Evolutionary conservation across 1,284 basidiomycete species (phyloP).

Genomic region (Rhodotorula sp.): DNA sequence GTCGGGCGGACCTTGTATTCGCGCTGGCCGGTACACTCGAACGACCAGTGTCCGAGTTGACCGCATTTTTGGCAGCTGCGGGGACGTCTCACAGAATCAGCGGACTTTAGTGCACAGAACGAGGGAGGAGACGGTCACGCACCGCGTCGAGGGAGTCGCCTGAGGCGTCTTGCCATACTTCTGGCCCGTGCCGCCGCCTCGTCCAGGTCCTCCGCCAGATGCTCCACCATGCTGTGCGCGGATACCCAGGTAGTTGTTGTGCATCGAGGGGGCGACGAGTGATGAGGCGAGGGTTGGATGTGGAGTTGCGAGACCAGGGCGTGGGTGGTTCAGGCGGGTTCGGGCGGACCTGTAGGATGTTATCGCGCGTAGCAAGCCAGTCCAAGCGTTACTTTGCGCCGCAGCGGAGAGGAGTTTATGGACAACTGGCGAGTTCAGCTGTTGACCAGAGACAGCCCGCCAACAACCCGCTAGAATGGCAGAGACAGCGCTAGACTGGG

Average conservation of each 20-base stretch:
- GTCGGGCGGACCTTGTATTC: conserved; percentile 26
- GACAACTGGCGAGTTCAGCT: background rate
- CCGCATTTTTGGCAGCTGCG: conserved; percentile 33
- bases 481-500: background rate
- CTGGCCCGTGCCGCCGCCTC: background rate
- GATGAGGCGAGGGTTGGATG: too few species aligned
- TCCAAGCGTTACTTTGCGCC: background rate
- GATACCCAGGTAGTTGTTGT: conserved; percentile 28
- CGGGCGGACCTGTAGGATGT: too few species aligned
- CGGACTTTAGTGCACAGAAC: too few species aligned
- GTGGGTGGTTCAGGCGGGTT: background rate
- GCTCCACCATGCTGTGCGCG: background rate
- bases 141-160: conserved; percentile 9
- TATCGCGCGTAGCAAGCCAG: background rate
- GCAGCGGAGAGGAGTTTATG: background rate
- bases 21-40: conserved; percentile 27
- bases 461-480: background rate
- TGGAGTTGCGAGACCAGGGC: background rate
- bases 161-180: conserved; percentile 7
- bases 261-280: conserved; percentile 9
- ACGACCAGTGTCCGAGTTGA: conserved; percentile 28
- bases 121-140: background rate
- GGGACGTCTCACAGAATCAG: too few species aligned
- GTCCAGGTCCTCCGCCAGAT: background rate
- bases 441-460: background rate